A percentile compares a stretch with the other conserved stretches of the same genome.
Evolutionary conservation across 306 rosid species (phyloP).

Genomic region (Macrotyloma uniflorum): DNA sequence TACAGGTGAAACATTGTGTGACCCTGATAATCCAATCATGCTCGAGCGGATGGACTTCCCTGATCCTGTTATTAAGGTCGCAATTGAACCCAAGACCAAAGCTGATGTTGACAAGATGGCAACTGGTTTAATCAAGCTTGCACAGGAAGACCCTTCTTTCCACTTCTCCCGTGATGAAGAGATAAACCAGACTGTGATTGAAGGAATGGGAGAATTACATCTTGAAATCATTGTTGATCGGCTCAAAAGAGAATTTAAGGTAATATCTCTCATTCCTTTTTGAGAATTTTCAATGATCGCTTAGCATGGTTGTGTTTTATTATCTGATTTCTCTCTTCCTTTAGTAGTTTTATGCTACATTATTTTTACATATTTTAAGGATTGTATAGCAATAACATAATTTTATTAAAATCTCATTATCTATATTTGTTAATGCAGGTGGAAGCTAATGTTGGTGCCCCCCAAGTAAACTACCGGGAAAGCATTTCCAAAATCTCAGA

Average conservation of each 20-base stretch:
- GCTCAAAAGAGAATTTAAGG: slow-evolving; percentile 96
- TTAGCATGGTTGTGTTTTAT: background rate
- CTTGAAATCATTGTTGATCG: slow-evolving; percentile 97
- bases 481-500: slow-evolving; percentile 78
- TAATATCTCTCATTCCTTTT: slow-evolving; percentile 35
- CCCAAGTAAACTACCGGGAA: slow-evolving; percentile 97
- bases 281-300: slow-evolving; percentile 8
- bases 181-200: slow-evolving; percentile 95
- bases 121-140: slow-evolving; percentile 84
- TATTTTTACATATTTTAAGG: background rate
- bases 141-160: slow-evolving; percentile 99
- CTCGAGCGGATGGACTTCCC: slow-evolving; percentile 99
- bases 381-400: background rate
- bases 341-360: background rate
- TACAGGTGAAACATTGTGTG: slow-evolving; percentile 92
- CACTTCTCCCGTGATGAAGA: slow-evolving; percentile 98
- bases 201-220: slow-evolving; percentile 99
- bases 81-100: slow-evolving; percentile 98
- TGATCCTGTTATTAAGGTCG: slow-evolving; percentile 98
- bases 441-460: slow-evolving; percentile 98
- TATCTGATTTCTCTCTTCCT: background rate
- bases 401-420: slow-evolving; percentile 26
- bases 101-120: slow-evolving; percentile 97
- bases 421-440: slow-evolving; percentile 58
- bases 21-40: slow-evolving; percentile 70